phyloP scores from a whole-genome alignment of 345 rosid species.

The Populus deltoides region DNA sequence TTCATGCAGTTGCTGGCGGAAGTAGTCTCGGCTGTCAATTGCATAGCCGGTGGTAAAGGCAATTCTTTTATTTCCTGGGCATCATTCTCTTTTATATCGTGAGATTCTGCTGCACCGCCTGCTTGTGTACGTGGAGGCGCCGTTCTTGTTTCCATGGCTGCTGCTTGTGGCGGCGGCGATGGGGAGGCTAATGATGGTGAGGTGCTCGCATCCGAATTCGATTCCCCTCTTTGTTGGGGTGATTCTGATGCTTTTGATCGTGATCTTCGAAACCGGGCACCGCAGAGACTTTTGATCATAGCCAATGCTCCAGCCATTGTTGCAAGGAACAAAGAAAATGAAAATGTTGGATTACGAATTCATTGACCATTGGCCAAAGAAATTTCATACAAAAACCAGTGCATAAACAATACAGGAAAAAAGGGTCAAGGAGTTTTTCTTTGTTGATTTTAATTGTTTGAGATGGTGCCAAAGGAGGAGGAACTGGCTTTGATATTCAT shows the following conservation, averaged over 20 bases:
- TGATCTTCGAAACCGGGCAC: conserved; percentile 27
- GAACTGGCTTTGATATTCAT: not conserved
- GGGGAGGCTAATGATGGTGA: not conserved
- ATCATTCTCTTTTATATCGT: not conserved
- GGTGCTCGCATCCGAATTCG: not conserved
- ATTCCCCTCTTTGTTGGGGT: not conserved
- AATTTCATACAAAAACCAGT: not conserved
- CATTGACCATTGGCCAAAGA: conserved; percentile 12
- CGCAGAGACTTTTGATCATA: conserved; percentile 44
- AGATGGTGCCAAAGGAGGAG: no score
- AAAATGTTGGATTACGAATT: conserved; percentile 7
- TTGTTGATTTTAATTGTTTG: no score
- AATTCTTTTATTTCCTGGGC: conserved; percentile 8
- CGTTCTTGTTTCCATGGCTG: not conserved
- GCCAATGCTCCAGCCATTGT: conserved; percentile 35
- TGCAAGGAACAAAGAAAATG: conserved; percentile 20
- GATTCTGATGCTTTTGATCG: not conserved
- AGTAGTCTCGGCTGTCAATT: conserved; percentile 16
- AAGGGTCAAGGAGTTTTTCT: no score
- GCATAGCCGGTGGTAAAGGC: conserved; percentile 45
- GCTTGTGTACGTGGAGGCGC: not conserved
- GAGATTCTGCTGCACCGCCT: not conserved
- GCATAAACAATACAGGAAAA: no score
- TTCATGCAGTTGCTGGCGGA: conserved; percentile 26
- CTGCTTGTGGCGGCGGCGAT: not conserved